These are phyloP conservation scores for Oemleria cerasiformis DNA, from an alignment of 306 rosid genomes.

Conservation along the genomic window DNA sequence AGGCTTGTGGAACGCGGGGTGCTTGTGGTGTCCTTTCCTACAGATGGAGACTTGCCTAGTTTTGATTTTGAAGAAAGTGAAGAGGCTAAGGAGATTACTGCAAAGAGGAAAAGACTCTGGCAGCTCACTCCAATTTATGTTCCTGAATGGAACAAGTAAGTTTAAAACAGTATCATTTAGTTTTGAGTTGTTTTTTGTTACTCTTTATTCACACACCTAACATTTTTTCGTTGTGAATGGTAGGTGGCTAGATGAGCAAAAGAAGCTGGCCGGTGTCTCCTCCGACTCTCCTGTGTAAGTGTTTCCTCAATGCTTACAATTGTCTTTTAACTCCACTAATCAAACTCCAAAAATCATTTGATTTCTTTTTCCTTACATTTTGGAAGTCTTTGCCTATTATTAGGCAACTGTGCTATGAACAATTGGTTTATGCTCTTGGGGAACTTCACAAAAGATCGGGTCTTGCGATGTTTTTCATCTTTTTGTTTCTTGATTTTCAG, in stretches of 20 bases:
- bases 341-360: background rate
- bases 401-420: background rate
- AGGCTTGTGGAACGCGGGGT: constrained; percentile 82
- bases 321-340: background rate
- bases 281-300: constrained; percentile 94
- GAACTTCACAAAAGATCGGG: background rate
- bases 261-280: constrained; percentile 74
- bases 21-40: constrained; percentile 73
- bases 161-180: constrained; percentile 1
- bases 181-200: constrained; percentile 14
- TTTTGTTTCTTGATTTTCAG: constrained; percentile 36
- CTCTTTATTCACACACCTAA: background rate
- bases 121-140: constrained; percentile 60
- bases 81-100: constrained; percentile 40
- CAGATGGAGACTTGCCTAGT: constrained; percentile 56
- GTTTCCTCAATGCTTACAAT: constrained; percentile 11
- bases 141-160: constrained; percentile 80
- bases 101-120: constrained; percentile 83
- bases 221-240: constrained; percentile 3
- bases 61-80: constrained; percentile 64
- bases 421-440: background rate
- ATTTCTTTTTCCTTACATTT: background rate
- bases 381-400: too few species aligned
- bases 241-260: constrained; percentile 93
- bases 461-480: background rate